phyloP scores from a whole-genome alignment of 2,329 filamentous ascomycete species.

The Pochonia chlamydosporia region DNA sequence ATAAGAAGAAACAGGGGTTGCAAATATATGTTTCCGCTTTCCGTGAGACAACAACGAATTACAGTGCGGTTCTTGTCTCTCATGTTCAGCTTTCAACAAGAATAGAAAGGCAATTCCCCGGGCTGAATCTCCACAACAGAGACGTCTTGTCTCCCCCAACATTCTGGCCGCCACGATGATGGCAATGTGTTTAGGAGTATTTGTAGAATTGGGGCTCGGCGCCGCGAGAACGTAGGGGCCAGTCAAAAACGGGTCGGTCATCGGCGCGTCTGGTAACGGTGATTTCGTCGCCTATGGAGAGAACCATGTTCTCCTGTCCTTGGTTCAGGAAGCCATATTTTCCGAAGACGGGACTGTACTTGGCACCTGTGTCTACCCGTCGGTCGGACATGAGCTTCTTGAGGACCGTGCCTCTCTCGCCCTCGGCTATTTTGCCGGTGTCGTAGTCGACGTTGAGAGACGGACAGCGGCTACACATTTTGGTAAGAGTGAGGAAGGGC shows the following conservation, averaged over 20 bases:
- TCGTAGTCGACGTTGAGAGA: slow-evolving; percentile 68
- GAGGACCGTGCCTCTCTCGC: slow-evolving; percentile 54
- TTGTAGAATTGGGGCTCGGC: slow-evolving; percentile 19
- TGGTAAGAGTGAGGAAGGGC: slow-evolving; percentile 51
- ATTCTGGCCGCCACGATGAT: too few relatives aligned
- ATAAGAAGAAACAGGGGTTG: not conserved
- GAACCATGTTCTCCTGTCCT: slow-evolving; percentile 18
- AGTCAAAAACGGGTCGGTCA: slow-evolving; percentile 49
- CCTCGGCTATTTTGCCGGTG: slow-evolving; percentile 53
- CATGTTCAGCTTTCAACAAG: not conserved
- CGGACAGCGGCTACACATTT: slow-evolving; percentile 63
- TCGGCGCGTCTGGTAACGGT: slow-evolving; percentile 41
- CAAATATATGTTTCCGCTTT: not conserved
- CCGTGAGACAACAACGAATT: not conserved
- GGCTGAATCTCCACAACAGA: too few relatives aligned
- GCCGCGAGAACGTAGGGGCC: slow-evolving; percentile 29
- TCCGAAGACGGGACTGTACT: slow-evolving; percentile 67
- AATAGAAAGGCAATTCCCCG: not conserved
- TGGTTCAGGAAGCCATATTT: slow-evolving; percentile 58
- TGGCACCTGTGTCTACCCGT: slow-evolving; percentile 62
- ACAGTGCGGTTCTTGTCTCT: not conserved
- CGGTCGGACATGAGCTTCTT: slow-evolving; percentile 67
- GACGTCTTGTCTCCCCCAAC: not conserved
- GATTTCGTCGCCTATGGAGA: slow-evolving; percentile 53
- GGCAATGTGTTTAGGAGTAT: slow-evolving; percentile 3